A percentile compares a stretch with the other conserved stretches of the same genome.
Conservation (phyloP, 2,329 filamentous ascomycete genomes). For the Xylaria sp. region DNA sequence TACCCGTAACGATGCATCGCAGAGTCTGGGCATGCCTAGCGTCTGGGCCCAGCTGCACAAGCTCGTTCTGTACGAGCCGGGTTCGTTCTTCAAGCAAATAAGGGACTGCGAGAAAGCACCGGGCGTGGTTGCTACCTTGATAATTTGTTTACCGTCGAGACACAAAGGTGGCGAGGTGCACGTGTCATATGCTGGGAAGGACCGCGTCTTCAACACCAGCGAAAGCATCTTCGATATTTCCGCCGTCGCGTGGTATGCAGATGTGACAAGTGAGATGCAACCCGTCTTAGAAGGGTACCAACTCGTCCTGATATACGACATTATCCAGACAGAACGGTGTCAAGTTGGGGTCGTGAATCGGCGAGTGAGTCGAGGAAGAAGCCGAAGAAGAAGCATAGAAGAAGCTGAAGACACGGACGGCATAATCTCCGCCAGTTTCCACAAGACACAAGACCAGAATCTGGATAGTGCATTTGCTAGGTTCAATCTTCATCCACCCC, state of each 20-base stretch:
- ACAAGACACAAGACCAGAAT: too few relatives aligned
- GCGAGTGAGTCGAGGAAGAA: too few relatives aligned
- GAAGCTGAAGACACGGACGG: too few relatives aligned
- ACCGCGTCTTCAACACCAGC: conserved; percentile 48
- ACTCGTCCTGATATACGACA: too few relatives aligned
- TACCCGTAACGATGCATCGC: conserved; percentile 43
- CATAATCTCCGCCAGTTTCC: too few relatives aligned
- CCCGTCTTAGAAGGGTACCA: too few relatives aligned
- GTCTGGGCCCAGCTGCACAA: conserved; percentile 54
- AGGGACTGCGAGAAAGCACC: conserved; percentile 58
- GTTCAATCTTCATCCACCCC: too few relatives aligned
- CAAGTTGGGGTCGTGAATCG: too few relatives aligned
- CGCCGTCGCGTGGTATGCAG: conserved; percentile 42
- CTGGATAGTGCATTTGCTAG: too few relatives aligned
- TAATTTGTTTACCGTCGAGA: conserved; percentile 58
- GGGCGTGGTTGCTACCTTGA: conserved; percentile 60
- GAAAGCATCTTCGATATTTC: conserved; percentile 41
- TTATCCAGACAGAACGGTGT: too few relatives aligned
- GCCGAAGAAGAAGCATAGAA: too few relatives aligned
- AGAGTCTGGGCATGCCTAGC: conserved; percentile 47
- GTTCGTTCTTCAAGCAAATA: conserved; percentile 59
- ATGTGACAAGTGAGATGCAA: too few relatives aligned
- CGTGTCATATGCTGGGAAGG: conserved; percentile 51
- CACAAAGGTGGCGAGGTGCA: conserved; percentile 58
- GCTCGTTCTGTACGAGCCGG: conserved; percentile 58